Evolutionary conservation across 768 basidiomycete species (phyloP), one percentile per base, ranked within the genome.

Genomic region (Trichaptum fuscoviolaceum): DNA sequence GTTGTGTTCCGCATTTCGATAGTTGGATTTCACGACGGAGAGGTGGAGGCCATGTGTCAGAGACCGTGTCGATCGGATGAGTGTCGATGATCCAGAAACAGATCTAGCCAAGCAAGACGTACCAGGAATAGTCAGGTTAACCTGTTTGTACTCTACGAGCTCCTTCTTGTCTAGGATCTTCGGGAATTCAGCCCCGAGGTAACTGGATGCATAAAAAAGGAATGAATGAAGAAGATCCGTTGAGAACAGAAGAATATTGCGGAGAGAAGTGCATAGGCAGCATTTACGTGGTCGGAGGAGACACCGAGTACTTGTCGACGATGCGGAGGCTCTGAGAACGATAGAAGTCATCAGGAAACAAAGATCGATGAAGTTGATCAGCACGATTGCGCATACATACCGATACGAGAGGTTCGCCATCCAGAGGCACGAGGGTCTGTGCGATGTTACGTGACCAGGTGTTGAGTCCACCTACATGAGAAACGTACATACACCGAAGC

Each of bases 81-180:
- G 64, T n/a, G 30, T 17, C 30, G 52, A 66, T 35, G 42, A 27
- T 34, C 20, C 42, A 20, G 42, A 52, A 52, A 12, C 42, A 52
- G 42, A 52, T 12, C 42, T 12, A 52, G 42, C 42, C 42, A 52
- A 57, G 27, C 52, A 17, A 30, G 30, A 77, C 88, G 66, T 73
- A 92, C 92, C 73, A 34, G 88, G 76, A 63, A 91, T 83, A 34
- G 90, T 92, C 65, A 95, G 77, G 74, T 95, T 95, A 30, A 84
- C 87, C 74, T 95, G 93, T 62, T 83, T 84, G 72, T 95, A 95
- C 75, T 93, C 89, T 23, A 94, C 88, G 42, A 52, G 12, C 65
- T 84, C 77, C 9, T 87, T 82, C 65, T 87, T 87, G 64, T 82
- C 76, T n/a, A 95, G 80, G 30, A 91, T 77, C 66, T 87, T 78